These are phyloP conservation scores for Scedosporium aurantiacum DNA, from an alignment of 2,329 filamentous ascomycete genomes.

Conservation along the genomic window DNA sequence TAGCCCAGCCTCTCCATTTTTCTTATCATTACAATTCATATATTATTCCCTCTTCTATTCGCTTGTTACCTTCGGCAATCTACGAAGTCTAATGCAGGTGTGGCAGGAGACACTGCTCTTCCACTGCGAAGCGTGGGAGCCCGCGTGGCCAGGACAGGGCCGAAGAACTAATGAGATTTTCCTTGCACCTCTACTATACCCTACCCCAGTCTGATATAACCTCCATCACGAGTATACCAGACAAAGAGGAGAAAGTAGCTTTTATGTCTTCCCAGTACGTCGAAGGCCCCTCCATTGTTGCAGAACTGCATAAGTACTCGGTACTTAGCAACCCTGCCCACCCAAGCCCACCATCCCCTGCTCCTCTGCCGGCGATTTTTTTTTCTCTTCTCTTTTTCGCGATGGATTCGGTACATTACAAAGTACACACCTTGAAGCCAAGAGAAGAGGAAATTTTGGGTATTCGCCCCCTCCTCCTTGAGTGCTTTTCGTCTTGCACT, in stretches of 20 bases:
- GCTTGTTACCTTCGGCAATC: slow-evolving; percentile 10
- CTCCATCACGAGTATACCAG: background rate
- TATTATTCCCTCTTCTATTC: background rate
- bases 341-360: background rate
- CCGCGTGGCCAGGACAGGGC: background rate
- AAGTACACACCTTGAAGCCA: background rate
- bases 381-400: background rate
- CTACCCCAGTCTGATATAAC: slow-evolving; percentile 13
- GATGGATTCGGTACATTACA: background rate
- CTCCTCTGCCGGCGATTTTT: background rate
- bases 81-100: slow-evolving; percentile 7
- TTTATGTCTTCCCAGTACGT: background rate
- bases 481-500: background rate
- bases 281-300: background rate
- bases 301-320: background rate
- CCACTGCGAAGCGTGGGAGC: background rate
- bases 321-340: background rate
- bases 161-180: background rate
- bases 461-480: background rate
- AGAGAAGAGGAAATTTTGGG: background rate
- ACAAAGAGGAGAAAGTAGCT: background rate
- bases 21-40: background rate
- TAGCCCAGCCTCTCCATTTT: background rate
- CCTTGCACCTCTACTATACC: slow-evolving; percentile 12
- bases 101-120: slow-evolving; percentile 8